Base-by-base conservation (phyloP, 78 protist species). In the Dictyostelium firmibasis region DNA sequence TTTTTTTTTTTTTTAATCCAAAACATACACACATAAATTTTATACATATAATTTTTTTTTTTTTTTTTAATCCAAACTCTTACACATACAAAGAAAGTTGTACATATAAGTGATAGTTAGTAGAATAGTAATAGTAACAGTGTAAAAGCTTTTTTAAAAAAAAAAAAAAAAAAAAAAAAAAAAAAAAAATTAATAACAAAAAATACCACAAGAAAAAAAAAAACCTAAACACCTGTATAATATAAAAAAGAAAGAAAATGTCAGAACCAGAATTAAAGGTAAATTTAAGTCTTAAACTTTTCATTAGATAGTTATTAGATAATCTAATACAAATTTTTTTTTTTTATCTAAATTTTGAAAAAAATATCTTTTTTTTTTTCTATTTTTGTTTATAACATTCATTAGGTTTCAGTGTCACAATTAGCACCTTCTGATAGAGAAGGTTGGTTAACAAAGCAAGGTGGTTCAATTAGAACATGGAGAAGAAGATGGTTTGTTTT, bases 361-460 rank as follows among this genome's bases (percentile, higher is more conserved):
- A 18, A 76, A 23, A 31, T 36, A 76, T 76, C 82, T 76, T 27
- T 16, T 13, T 36, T 75, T 23, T 36, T 29, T 69, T 29, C 13
- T 38, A 18, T 47, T 38, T 79, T 41, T 53, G 10, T 53, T 53
- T 53, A 23, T 76, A 3, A 76, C 33, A 57, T 57, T 18, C 29
- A 86, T 25, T 20, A 72, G 83, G 93, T 94, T 20, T 94, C 96
- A 70, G 93, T 87, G 16, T 41, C 85, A 23, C 78, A 81, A 81
- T 75, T 94, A 53, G 94, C 92, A 74, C 96, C 96, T 64, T 25
- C 93, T 20, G 96, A 94, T n/a, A 79, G 92, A 43, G 96, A 94
- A 25, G 97, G 97, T 36, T 95, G 97, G 97, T 57, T 83, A 81
- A 95, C 91, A 13, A 95, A 95, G 43, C 97, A 95, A 64, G 97